A percentile compares a stretch with the other conserved stretches of the same genome.
phyloP scores from a whole-genome alignment of 306 rosid species.

The Casuarina glauca region DNA sequence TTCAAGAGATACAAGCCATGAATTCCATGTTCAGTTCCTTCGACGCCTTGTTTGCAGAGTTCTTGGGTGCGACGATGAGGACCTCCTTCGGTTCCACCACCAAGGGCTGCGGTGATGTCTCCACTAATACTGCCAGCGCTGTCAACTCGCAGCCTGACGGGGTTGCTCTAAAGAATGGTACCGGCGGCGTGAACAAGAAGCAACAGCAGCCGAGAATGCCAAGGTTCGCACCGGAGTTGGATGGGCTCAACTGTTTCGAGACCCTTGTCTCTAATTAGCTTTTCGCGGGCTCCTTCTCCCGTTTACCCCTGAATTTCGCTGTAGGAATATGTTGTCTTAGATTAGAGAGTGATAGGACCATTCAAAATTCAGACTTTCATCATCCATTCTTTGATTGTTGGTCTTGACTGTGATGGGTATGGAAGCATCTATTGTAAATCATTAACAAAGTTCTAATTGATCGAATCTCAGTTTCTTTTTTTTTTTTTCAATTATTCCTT shows the following conservation, averaged over 20 bases:
- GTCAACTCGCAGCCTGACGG: background rate
- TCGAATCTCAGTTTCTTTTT: too few species aligned
- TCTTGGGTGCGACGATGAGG: slow-evolving; percentile 34
- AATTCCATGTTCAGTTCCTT: slow-evolving; percentile 53
- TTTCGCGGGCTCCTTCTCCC: too few species aligned
- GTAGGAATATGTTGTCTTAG: too few species aligned
- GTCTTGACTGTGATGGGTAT: too few species aligned
- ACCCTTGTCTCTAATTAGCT: slow-evolving; percentile 11
- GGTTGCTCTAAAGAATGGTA: too few species aligned
- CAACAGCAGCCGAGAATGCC: background rate
- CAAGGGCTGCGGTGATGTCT: background rate
- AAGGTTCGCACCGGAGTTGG: slow-evolving; percentile 16
- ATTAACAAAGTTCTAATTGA: too few species aligned
- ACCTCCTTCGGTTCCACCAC: slow-evolving; percentile 13
- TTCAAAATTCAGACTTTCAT: too few species aligned
- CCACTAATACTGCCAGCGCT: background rate
- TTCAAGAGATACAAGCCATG: slow-evolving; percentile 10
- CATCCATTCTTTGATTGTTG: too few species aligned
- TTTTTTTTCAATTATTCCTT: background rate
- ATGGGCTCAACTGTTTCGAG: slow-evolving; percentile 27
- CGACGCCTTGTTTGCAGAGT: slow-evolving; percentile 41
- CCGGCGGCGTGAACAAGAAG: background rate
- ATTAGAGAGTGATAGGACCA: too few species aligned
- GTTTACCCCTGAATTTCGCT: too few species aligned
- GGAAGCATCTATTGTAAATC: too few species aligned